Evolutionary conservation across 2,329 filamentous ascomycete genomes (phyloP).

Genomic region (Trichoderma guizhouense): DNA sequence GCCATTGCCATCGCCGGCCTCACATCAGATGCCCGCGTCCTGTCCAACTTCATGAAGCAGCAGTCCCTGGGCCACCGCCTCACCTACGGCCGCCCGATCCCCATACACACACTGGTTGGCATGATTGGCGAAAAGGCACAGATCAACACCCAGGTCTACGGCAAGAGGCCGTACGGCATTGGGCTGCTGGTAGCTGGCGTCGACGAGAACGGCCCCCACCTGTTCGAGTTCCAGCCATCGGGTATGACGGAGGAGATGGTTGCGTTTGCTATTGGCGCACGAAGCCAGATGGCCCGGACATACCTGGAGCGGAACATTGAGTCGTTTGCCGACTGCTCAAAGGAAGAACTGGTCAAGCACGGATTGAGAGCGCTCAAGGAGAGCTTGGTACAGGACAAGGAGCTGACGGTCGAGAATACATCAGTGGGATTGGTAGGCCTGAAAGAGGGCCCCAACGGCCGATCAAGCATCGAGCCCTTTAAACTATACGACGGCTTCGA

Average conservation of each 20-base stretch:
- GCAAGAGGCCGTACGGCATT: constrained; percentile 93
- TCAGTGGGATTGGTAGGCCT: constrained; percentile 81
- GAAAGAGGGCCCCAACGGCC: constrained; percentile 38
- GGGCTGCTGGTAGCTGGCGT: constrained; percentile 90
- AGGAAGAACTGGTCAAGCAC: constrained; percentile 87
- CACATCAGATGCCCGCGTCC: constrained; percentile 94
- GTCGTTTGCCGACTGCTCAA: constrained; percentile 68
- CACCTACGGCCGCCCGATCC: constrained; percentile 91
- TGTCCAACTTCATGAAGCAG: constrained; percentile 99
- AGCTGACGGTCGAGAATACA: constrained; percentile 95
- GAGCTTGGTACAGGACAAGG: constrained; percentile 93
- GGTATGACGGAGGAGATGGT: constrained; percentile 97
- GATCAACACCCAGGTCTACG: constrained; percentile 96
- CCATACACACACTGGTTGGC: constrained; percentile 80
- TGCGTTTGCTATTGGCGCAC: constrained; percentile 91
- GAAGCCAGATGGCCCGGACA: constrained; percentile 95
- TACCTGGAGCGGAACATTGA: constrained; percentile 93
- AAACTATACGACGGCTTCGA: constrained; percentile 88
- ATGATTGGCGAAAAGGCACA: constrained; percentile 96
- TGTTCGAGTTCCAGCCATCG: constrained; percentile 97
- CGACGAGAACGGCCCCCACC: constrained; percentile 88
- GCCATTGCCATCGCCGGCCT: constrained; percentile 95
- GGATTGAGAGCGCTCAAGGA: constrained; percentile 90
- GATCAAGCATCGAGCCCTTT: constrained; percentile 70
- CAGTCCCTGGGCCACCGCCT: constrained; percentile 94